A percentile compares a stretch with the other conserved stretches of the same genome.
Conservation (phyloP, 805 yeast species). For the Lipomyces japonicus region DNA sequence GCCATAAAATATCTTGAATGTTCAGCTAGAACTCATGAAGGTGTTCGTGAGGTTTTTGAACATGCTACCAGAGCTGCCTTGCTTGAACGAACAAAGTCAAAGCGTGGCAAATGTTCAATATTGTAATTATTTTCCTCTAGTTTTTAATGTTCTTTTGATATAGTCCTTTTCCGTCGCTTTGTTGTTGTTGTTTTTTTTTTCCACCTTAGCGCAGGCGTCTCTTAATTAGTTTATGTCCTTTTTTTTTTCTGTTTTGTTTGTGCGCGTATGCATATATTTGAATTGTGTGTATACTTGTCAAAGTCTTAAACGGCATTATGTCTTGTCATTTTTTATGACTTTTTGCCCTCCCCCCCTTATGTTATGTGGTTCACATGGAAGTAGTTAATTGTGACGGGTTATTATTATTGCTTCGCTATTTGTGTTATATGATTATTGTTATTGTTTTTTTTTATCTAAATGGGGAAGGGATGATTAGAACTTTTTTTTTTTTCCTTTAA, state of each 20-base stretch:
- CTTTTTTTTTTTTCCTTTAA: too few relatives aligned
- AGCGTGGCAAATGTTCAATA: constrained; percentile 65
- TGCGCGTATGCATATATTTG: constrained; percentile 2
- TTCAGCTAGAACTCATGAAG: constrained; percentile 86
- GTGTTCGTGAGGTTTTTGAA: constrained; percentile 90
- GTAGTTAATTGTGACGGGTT: too few relatives aligned
- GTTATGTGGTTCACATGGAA: too few relatives aligned
- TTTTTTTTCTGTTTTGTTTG: constrained; percentile 22
- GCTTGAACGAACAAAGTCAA: constrained; percentile 55
- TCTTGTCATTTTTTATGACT: too few relatives aligned
- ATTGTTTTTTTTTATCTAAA: too few relatives aligned
- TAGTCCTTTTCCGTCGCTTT: constrained; percentile 30
- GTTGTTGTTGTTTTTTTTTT: constrained; percentile 21
- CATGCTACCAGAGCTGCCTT: constrained; percentile 89
- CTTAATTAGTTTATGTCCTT: constrained; percentile 22
- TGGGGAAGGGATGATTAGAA: too few relatives aligned
- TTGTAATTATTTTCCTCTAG: constrained; percentile 40
- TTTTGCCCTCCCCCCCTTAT: too few relatives aligned
- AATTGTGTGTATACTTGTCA: too few relatives aligned
- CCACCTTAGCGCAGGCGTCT: not conserved
- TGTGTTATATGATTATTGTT: too few relatives aligned
- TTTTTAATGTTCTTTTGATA: constrained; percentile 20
- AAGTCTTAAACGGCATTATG: too few relatives aligned
- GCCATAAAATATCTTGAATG: constrained; percentile 85
- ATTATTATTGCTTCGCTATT: too few relatives aligned